phyloP scores from a whole-genome alignment of 164 flowering plant genomes.

The Piper longum region DNA sequence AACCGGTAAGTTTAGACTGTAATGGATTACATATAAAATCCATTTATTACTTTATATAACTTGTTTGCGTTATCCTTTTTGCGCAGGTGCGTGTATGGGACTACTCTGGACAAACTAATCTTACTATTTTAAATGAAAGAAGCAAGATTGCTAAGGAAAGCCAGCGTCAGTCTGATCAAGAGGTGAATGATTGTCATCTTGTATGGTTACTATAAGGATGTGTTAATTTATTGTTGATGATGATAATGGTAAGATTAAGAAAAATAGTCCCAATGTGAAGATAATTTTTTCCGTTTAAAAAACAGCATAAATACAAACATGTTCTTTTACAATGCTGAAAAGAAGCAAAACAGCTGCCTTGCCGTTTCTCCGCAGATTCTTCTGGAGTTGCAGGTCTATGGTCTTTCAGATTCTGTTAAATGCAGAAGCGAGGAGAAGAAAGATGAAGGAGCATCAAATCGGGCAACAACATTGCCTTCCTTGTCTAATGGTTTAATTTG shows the following conservation, averaged over 20 bases:
- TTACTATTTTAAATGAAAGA: slow-evolving; percentile 22
- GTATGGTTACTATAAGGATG: background rate
- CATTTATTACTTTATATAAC: background rate
- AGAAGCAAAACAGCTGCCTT: slow-evolving; percentile 1
- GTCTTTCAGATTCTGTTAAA: slow-evolving; percentile 58
- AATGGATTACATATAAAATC: background rate
- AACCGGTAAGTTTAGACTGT: slow-evolving; percentile 24
- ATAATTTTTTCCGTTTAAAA: too few species aligned
- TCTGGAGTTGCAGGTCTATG: slow-evolving; percentile 85
- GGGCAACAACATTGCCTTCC: slow-evolving; percentile 17
- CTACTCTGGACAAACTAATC: slow-evolving; percentile 46
- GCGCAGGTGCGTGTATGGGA: slow-evolving; percentile 56
- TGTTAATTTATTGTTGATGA: too few species aligned
- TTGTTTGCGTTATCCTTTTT: background rate
- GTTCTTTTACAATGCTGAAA: background rate
- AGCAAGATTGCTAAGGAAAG: slow-evolving; percentile 15
- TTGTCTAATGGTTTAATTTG: slow-evolving; percentile 22
- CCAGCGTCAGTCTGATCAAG: slow-evolving; percentile 25
- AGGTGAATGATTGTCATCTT: slow-evolving; percentile 14
- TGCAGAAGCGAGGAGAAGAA: slow-evolving; percentile 43
- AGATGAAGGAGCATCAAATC: slow-evolving; percentile 32
- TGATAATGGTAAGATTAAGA: too few species aligned
- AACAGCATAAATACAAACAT: too few species aligned
- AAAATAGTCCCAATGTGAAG: too few species aligned
- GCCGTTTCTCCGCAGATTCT: slow-evolving; percentile 34